Conservation (phyloP, 768 basidiomycete species). For the Lactarius sanguifluus region DNA sequence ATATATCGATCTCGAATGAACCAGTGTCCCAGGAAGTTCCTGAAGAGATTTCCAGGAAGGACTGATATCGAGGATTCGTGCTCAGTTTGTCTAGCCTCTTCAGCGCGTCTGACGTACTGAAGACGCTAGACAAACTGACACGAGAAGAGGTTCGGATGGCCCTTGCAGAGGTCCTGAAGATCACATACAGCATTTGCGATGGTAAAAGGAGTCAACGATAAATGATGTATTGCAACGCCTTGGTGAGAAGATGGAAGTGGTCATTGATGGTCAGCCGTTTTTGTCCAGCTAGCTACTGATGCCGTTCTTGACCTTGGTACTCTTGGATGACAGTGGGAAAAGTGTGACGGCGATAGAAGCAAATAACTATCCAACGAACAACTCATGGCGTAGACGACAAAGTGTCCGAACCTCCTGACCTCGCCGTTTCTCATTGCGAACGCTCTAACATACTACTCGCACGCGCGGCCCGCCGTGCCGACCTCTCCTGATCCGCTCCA, state of each 20-base stretch:
- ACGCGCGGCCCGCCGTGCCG: too few relatives aligned
- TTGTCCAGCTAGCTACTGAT: neutral
- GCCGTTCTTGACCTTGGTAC: neutral
- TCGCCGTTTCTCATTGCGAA: neutral
- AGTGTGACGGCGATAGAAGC: neutral
- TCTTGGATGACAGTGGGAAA: neutral
- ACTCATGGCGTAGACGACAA: too few relatives aligned
- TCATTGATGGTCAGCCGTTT: neutral
- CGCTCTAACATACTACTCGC: too few relatives aligned
- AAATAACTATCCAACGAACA: neutral
- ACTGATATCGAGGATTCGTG: neutral
- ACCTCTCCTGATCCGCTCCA: too few relatives aligned
- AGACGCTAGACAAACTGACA: neutral
- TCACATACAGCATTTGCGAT: neutral
- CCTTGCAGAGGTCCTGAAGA: too few relatives aligned
- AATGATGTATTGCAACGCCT: neutral
- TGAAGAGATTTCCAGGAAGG: neutral
- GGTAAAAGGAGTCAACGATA: neutral
- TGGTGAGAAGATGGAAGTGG: neutral
- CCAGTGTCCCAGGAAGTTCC: neutral
- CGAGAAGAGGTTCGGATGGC: neutral
- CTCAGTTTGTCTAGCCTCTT: neutral
- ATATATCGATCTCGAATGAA: neutral
- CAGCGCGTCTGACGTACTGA: neutral
- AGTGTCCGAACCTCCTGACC: too few relatives aligned